Base-by-base conservation (phyloP, 768 basidiomycete genomes). In the Podaxis sp. region DNA sequence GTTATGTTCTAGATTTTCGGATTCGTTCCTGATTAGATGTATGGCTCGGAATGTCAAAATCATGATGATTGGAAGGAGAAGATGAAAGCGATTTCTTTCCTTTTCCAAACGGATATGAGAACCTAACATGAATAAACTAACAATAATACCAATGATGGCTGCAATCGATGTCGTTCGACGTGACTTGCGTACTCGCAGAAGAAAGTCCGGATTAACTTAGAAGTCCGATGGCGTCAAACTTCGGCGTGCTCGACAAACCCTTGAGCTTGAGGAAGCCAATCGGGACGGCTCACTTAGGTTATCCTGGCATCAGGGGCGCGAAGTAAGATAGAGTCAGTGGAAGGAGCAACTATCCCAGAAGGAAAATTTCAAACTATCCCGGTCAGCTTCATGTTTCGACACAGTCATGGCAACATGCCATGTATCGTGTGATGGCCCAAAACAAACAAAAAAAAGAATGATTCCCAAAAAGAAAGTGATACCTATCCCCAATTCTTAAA, bases 141-240 rank as follows among this genome's bases (percentile, higher is more conserved):
- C 91, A 0, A 92, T 94, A 67, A 95, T 94, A 29, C 93, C 93
- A 61, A 94, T 92, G 0, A 91, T 90, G 53, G 94, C 93, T n/a
- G 88, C 84, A 64, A 92, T 91, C 90, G 93, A 85, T 86, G 19
- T 90, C 91, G 65, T 89, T 88, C 2, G 89, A 89, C 4, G 89
- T 87, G 66, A 94, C 87, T 40, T 91, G 6, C 7, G 7, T 93
- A 55, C 93, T 92, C 1, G 91, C 90, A 73, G 93, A 90, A 8
- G 93, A 91, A 52, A 94, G 81, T 47, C 92, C 92, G 61, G 90
- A 91, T 91, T 93, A 66, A 49, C 52, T 36, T 65, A 52, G 25
- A 17, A 59, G 15, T 15, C 57, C 29, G 61, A 17, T 36, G 15
- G 6, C 5, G 27, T 46, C 17, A 37, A 17, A n/a, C 6, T 46